These are phyloP conservation scores for Sesbania bispinosa DNA, from an alignment of 306 rosid species.

Conservation along the genomic window DNA sequence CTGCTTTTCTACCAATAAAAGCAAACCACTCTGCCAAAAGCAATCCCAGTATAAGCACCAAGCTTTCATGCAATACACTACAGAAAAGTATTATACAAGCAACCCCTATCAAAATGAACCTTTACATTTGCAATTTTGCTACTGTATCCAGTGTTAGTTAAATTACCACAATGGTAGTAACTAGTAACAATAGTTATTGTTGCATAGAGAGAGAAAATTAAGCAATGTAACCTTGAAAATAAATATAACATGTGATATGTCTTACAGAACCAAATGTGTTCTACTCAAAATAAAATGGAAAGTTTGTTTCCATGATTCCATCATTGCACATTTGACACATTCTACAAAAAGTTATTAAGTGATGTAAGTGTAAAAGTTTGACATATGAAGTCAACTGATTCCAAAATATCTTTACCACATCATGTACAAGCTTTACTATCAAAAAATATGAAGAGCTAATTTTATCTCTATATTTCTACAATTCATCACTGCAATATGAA, in stretches of 20 bases:
- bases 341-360: too few species aligned
- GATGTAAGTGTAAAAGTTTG: too few species aligned
- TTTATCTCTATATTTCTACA: neutral
- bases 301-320: conserved; percentile 18
- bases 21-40: conserved; percentile 85
- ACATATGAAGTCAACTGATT: too few species aligned
- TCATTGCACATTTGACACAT: too few species aligned
- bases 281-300: conserved; percentile 3
- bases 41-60: conserved; percentile 26
- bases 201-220: neutral
- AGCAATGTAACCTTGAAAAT: conserved; percentile 6
- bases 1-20: conserved; percentile 80
- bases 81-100: conserved; percentile 12
- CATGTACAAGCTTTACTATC: neutral
- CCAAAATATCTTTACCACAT: too few species aligned
- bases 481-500: neutral
- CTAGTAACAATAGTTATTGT: neutral
- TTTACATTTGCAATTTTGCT: neutral
- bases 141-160: neutral
- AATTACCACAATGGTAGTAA: conserved; percentile 1
- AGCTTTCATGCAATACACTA: conserved; percentile 9
- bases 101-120: conserved; percentile 18
- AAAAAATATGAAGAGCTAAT: neutral
- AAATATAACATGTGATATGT: neutral
- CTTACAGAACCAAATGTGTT: neutral